A percentile compares a stretch with the other conserved stretches of the same genome.
phyloP scores from a whole-genome alignment of 208 protist species.

The Crithidia brevicula region DNA sequence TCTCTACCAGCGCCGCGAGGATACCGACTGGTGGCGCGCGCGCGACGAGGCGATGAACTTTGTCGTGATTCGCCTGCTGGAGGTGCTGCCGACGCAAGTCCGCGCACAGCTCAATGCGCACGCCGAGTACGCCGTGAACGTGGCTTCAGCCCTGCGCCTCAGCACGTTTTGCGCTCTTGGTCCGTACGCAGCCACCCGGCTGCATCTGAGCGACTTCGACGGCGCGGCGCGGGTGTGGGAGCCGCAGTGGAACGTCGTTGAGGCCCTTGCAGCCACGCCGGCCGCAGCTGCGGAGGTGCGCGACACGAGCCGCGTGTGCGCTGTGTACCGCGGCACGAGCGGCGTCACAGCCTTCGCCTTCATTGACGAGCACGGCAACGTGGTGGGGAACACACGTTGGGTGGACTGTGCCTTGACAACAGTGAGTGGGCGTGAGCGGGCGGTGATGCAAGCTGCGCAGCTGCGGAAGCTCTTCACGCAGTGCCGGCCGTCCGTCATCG shows the following conservation, averaged over 20 bases:
- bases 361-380: conserved; percentile 75
- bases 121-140: conserved; percentile 49
- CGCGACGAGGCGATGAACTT: conserved; percentile 67
- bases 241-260: conserved; percentile 84
- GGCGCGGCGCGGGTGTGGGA: conserved; percentile 65
- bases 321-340: conserved; percentile 70
- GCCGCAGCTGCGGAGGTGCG: conserved; percentile 6
- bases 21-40: conserved; percentile 64
- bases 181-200: conserved; percentile 66
- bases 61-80: conserved; percentile 59
- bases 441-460: conserved; percentile 55
- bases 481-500: conserved; percentile 72
- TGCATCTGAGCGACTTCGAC: conserved; percentile 62
- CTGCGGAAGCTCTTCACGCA: conserved; percentile 71
- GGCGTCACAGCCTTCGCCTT: conserved; percentile 75
- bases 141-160: conserved; percentile 51
- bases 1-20: conserved; percentile 51
- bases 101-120: conserved; percentile 62
- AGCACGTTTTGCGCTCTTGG: conserved; percentile 63
- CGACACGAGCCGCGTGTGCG: conserved; percentile 67
- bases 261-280: conserved; percentile 50
- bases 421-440: conserved; percentile 49
- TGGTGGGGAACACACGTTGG: conserved; percentile 77
- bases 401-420: conserved; percentile 64
- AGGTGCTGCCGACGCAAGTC: conserved; percentile 63